These are phyloP conservation scores for Zygotorulaspora sp. DNA, from an alignment of 805 yeast species.

Conservation along the genomic window DNA sequence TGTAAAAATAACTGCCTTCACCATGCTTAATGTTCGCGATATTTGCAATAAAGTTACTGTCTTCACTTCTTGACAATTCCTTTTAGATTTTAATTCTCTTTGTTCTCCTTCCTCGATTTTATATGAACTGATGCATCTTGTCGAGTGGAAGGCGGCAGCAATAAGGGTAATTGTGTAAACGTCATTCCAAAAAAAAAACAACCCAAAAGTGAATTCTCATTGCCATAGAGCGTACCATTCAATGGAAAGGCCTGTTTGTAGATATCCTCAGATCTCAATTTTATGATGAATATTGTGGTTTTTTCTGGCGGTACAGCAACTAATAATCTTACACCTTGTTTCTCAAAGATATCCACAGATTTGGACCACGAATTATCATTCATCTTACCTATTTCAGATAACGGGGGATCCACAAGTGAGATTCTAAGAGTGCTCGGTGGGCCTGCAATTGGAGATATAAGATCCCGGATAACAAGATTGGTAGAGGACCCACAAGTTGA, in stretches of 20 bases:
- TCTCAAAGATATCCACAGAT: constrained; percentile 43
- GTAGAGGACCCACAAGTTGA: constrained; percentile 51
- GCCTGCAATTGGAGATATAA: constrained; percentile 89
- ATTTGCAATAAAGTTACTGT: too few relatives aligned
- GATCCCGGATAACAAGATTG: constrained; percentile 74
- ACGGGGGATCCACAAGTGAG: constrained; percentile 94
- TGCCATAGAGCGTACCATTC: too few relatives aligned
- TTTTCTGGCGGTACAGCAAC: constrained; percentile 89
- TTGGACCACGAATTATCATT: constrained; percentile 37
- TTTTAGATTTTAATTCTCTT: neutral
- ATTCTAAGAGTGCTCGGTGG: constrained; percentile 83
- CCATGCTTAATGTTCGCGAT: constrained; percentile 19
- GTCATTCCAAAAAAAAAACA: neutral
- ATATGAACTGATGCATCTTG: too few relatives aligned
- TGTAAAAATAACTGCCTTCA: constrained; percentile 80
- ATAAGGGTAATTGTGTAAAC: neutral
- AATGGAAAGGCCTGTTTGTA: too few relatives aligned
- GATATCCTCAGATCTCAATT: too few relatives aligned
- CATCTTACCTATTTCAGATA: constrained; percentile 80
- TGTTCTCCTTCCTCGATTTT: neutral
- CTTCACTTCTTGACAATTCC: too few relatives aligned
- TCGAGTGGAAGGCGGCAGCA: too few relatives aligned
- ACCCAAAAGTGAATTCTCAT: too few relatives aligned
- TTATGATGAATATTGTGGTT: constrained; percentile 34
- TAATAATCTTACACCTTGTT: constrained; percentile 62